Evolutionary conservation across 345 rosid genomes (phyloP).

Genomic region (Salix udensis): DNA sequence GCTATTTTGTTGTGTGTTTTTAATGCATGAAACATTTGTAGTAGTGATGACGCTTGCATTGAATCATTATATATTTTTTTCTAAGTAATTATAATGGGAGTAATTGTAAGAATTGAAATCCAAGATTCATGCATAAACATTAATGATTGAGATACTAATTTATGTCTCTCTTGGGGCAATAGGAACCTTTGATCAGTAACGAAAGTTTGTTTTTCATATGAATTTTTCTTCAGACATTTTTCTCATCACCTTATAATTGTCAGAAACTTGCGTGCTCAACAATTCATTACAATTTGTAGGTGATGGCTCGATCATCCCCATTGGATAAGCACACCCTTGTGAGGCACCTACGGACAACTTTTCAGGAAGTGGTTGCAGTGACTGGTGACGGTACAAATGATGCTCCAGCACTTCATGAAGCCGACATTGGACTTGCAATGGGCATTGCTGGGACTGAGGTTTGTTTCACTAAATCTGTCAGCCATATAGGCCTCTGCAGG

Average conservation of each 20-base stretch:
- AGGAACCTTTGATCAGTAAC: conserved; percentile 1
- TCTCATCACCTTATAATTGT: background rate
- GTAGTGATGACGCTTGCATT: background rate
- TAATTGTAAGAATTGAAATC: background rate
- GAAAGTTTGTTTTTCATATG: background rate
- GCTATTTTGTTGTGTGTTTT: background rate
- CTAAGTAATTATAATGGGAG: background rate
- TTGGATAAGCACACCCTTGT: conserved; percentile 31
- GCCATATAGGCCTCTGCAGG: background rate
- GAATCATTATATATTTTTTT: background rate
- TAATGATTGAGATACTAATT: background rate
- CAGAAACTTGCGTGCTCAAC: background rate
- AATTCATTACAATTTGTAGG: conserved; percentile 18
- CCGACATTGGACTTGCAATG: conserved; percentile 68
- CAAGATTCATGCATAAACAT: background rate
- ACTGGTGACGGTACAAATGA: conserved; percentile 70
- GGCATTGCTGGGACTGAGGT: conserved; percentile 75
- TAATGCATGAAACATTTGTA: background rate
- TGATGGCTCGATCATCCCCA: conserved; percentile 35
- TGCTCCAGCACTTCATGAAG: conserved; percentile 65
- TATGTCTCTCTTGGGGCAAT: background rate
- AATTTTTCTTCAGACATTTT: background rate
- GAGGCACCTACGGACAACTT: conserved; percentile 17
- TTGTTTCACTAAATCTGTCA: background rate
- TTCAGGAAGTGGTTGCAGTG: conserved; percentile 66